Evolutionary conservation across 805 yeast species (phyloP).

Genomic region (Kazachstania bromeliacearum): DNA sequence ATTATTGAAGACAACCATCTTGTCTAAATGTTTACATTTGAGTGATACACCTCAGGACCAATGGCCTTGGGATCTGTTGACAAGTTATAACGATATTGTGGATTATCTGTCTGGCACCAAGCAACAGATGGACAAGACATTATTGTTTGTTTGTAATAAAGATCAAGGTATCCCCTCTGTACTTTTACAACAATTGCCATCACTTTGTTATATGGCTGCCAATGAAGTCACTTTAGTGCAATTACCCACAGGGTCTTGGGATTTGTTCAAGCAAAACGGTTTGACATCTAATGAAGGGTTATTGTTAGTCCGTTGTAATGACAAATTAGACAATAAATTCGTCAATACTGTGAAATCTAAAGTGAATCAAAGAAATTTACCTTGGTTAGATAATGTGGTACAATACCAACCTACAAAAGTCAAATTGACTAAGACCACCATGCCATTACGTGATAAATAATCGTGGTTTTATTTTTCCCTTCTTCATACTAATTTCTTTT

Average conservation of each 20-base stretch:
- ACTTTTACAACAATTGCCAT: constrained; percentile 49
- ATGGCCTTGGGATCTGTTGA: constrained; percentile 16
- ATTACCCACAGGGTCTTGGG: constrained; percentile 40
- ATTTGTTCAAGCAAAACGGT: constrained; percentile 8
- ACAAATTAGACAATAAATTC: constrained; percentile 14
- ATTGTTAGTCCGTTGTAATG: constrained; percentile 17
- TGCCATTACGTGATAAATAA: constrained; percentile 8
- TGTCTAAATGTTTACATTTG: constrained; percentile 30
- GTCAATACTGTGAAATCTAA: constrained; percentile 12
- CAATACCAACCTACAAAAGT: constrained; percentile 13
- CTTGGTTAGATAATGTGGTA: constrained; percentile 22
- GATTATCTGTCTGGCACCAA: constrained; percentile 38
- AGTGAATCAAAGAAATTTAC: constrained; percentile 12
- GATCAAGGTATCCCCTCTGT: constrained; percentile 41
- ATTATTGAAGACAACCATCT: constrained; percentile 31
- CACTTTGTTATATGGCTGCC: constrained; percentile 36
- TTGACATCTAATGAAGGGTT: constrained; percentile 14
- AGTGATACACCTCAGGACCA: constrained; percentile 5
- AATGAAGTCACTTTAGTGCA: constrained; percentile 44
- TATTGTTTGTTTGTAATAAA: constrained; percentile 49
- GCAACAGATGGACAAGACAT: constrained; percentile 20
- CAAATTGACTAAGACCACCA: constrained; percentile 16
- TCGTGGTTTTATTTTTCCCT: neutral
- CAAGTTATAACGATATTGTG: constrained; percentile 45
- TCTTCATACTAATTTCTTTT: constrained; percentile 1